phyloP scores from a whole-genome alignment of 805 yeast genomes.

The Pichia manshurica region DNA sequence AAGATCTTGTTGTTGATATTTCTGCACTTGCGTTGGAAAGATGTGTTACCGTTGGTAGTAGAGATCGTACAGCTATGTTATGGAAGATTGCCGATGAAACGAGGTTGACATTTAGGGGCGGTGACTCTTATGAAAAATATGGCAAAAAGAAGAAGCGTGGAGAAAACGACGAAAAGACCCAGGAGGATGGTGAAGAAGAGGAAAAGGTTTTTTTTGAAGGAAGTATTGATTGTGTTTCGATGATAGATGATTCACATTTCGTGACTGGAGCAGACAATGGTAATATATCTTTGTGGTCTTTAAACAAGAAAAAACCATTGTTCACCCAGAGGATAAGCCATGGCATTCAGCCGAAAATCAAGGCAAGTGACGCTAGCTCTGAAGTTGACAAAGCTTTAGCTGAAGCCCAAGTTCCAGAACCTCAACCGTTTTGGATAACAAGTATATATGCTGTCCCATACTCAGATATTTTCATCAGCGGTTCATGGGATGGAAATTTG shows the following conservation, averaged over 20 bases:
- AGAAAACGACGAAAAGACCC: conserved; percentile 30
- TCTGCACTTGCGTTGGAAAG: conserved; percentile 79
- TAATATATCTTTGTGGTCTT: conserved; percentile 81
- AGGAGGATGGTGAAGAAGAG: conserved; percentile 13
- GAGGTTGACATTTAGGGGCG: conserved; percentile 88
- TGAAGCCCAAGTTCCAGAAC: conserved; percentile 53
- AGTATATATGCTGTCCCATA: conserved; percentile 77
- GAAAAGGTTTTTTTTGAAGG: conserved; percentile 61
- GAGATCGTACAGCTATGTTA: conserved; percentile 91
- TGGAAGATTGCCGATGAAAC: conserved; percentile 98
- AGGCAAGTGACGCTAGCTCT: conserved; percentile 51
- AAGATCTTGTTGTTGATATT: conserved; percentile 79
- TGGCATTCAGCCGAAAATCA: conserved; percentile 47
- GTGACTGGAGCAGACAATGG: conserved; percentile 97
- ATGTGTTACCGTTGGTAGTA: conserved; percentile 91
- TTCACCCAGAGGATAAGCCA: conserved; percentile 67
- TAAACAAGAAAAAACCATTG: conserved; percentile 83
- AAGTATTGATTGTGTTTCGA: conserved; percentile 79
- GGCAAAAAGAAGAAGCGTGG: conserved; percentile 27
- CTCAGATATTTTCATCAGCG: conserved; percentile 76
- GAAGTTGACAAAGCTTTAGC: conserved; percentile 36
- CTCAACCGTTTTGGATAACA: conserved; percentile 83
- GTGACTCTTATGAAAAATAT: conserved; percentile 48
- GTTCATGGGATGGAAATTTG: conserved; percentile 80
- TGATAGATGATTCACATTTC: conserved; percentile 90